A percentile compares a stretch with the other conserved stretches of the same genome.
phyloP scores from a whole-genome alignment of 2,329 filamentous ascomycete species.

The Diaporthe humulicola region DNA sequence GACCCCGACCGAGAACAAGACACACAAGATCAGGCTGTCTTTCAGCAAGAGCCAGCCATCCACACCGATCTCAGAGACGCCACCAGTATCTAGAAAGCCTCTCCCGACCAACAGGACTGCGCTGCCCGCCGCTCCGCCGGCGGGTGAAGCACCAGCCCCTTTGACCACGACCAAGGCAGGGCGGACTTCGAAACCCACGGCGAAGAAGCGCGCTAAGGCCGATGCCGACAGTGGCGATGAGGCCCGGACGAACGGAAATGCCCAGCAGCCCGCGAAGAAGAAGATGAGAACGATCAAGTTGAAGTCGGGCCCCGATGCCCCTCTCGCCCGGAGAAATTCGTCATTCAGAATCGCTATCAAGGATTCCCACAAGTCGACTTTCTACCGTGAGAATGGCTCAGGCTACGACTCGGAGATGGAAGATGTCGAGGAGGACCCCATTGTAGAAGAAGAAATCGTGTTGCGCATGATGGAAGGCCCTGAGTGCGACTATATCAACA shows the following conservation, averaged over 20 bases:
- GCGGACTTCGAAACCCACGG: conserved; percentile 70
- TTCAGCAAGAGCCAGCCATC: conserved; percentile 44
- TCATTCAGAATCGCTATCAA: conserved; percentile 41
- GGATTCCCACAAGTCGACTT: conserved; percentile 60
- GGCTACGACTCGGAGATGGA: conserved; percentile 98
- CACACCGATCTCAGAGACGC: conserved; percentile 45
- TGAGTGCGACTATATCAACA: conserved; percentile 83
- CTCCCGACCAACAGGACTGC: conserved; percentile 44
- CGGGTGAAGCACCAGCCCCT: conserved; percentile 41
- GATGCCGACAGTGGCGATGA: conserved; percentile 65
- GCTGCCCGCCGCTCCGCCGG: conserved; percentile 50
- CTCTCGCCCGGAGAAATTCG: conserved; percentile 52
- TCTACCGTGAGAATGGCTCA: conserved; percentile 79
- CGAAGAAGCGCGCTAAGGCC: conserved; percentile 73
- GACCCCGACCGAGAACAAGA: conserved; percentile 39
- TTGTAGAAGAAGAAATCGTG: conserved; percentile 90
- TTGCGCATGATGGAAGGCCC: conserved; percentile 89
- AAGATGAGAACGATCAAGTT: conserved; percentile 52
- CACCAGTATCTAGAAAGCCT: conserved; percentile 35
- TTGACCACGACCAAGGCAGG: conserved; percentile 70
- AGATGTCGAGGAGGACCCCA: conserved; percentile 87
- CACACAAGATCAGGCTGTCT: conserved; percentile 46
- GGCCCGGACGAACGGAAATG: conserved; percentile 51
- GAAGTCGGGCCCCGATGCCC: conserved; percentile 17
- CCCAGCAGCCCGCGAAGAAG: conserved; percentile 49